Conservation (phyloP, 768 basidiomycete species). For the Psilocybe tampanensis region DNA sequence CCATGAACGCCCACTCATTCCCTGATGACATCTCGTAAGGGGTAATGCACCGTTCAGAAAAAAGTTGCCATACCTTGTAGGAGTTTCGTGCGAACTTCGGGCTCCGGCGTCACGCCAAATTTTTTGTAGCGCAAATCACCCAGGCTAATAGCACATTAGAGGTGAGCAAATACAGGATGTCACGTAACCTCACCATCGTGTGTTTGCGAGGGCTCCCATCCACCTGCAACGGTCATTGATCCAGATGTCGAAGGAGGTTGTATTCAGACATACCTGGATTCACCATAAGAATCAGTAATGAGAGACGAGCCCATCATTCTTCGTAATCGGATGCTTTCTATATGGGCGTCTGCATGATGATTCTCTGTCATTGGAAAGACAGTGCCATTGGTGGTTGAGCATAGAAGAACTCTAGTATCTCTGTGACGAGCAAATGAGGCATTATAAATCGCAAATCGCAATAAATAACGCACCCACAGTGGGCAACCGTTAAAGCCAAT, state of each 20-base stretch:
- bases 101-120: conserved; percentile 92
- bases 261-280: conserved; percentile 62
- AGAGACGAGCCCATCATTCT: conserved; percentile 89
- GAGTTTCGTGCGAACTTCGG: conserved; percentile 78
- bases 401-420: conserved; percentile 88
- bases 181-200: conserved; percentile 64
- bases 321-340: conserved; percentile 83
- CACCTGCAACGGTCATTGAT: conserved; percentile 50
- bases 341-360: conserved; percentile 91
- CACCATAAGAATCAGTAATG: conserved; percentile 94
- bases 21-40: conserved; percentile 43
- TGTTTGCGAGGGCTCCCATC: conserved; percentile 96
- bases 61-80: conserved; percentile 60
- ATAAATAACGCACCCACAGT: conserved; percentile 70
- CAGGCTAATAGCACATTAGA: conserved; percentile 48
- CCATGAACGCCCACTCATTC: conserved; percentile 81
- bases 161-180: background rate
- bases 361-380: conserved; percentile 90
- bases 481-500: conserved; percentile 85
- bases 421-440: conserved; percentile 40
- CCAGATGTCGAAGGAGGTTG: background rate
- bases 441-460: background rate
- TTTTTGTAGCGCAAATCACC: conserved; percentile 90
- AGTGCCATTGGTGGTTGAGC: conserved; percentile 68
- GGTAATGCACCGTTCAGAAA: background rate